Conservation (phyloP, 129 eudicot genomes). For the Logfia minima region DNA sequence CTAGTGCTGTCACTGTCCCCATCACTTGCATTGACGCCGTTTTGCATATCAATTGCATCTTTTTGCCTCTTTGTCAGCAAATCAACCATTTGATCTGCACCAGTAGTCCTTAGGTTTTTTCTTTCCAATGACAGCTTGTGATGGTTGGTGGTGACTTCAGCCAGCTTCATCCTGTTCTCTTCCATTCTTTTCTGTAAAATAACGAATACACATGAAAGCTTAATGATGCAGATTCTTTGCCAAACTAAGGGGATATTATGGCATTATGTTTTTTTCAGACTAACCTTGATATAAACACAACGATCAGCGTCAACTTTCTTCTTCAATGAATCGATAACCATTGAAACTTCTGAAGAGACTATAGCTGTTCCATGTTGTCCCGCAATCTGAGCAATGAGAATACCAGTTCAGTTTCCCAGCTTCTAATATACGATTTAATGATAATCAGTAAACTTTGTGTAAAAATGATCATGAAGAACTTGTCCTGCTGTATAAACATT, state of each 20-base stretch:
- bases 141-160: slow-evolving; percentile 58
- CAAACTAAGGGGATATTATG: not conserved
- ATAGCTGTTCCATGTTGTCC: slow-evolving; percentile 33
- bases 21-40: slow-evolving; percentile 58
- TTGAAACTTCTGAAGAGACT: slow-evolving; percentile 45
- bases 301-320: slow-evolving; percentile 71
- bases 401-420: slow-evolving; percentile 15
- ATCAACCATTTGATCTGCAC: slow-evolving; percentile 39
- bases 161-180: slow-evolving; percentile 63
- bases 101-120: slow-evolving; percentile 39
- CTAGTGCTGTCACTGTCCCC: slow-evolving; percentile 55
- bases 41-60: slow-evolving; percentile 86
- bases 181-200: slow-evolving; percentile 65
- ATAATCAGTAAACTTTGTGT: not conserved
- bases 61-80: slow-evolving; percentile 72
- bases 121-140: slow-evolving; percentile 60
- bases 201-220: slow-evolving; percentile 19
- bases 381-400: slow-evolving; percentile 39
- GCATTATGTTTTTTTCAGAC: slow-evolving; percentile 19
- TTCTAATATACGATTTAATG: slow-evolving; percentile 3
- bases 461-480: not conserved
- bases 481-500: slow-evolving; percentile 5
- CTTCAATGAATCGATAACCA: slow-evolving; percentile 70
- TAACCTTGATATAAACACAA: slow-evolving; percentile 64
- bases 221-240: slow-evolving; percentile 1